phyloP scores from a whole-genome alignment of 2,329 filamentous ascomycete genomes.

The Aspergillus sp. region DNA sequence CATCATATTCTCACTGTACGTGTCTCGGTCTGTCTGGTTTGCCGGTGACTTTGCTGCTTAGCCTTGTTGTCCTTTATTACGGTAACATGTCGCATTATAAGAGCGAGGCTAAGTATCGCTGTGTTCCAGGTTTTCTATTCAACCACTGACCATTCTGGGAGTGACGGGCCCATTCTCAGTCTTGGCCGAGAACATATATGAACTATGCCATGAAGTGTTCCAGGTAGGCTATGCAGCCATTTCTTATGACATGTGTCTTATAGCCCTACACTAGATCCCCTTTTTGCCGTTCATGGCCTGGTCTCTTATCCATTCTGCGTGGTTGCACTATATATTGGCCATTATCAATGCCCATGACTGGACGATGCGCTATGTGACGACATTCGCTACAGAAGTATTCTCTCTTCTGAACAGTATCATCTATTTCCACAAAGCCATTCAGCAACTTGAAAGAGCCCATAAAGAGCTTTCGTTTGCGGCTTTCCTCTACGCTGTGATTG shows the following conservation, averaged over 20 bases:
- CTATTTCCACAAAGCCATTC: slow-evolving; percentile 58
- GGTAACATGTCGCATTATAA: no score
- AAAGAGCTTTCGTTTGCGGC: slow-evolving; percentile 49
- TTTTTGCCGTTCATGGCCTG: slow-evolving; percentile 62
- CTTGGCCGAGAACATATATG: slow-evolving; percentile 56
- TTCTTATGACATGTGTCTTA: slow-evolving; percentile 1
- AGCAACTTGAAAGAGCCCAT: slow-evolving; percentile 54
- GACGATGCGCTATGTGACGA: slow-evolving; percentile 62
- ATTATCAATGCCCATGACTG: slow-evolving; percentile 60
- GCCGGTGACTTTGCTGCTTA: background rate
- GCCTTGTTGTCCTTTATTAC: no score
- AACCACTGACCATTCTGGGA: slow-evolving; percentile 56
- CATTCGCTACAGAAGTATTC: slow-evolving; percentile 58
- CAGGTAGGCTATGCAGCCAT: slow-evolving; percentile 30
- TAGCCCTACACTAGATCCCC: slow-evolving; percentile 19
- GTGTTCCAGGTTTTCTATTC: slow-evolving; percentile 43
- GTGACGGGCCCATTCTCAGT: slow-evolving; percentile 61
- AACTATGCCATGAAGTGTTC: slow-evolving; percentile 47
- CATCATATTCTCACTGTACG: slow-evolving; percentile 51
- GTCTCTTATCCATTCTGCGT: slow-evolving; percentile 55
- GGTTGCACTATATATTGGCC: slow-evolving; percentile 56
- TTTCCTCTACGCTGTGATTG: slow-evolving; percentile 57
- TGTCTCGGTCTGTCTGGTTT: background rate
- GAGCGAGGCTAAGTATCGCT: slow-evolving; percentile 1
- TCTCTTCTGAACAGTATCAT: slow-evolving; percentile 58